A percentile compares a stretch with the other conserved stretches of the same genome.
Conservation (phyloP, 495 filamentous ascomycete genomes). For the Collariella sp. region DNA sequence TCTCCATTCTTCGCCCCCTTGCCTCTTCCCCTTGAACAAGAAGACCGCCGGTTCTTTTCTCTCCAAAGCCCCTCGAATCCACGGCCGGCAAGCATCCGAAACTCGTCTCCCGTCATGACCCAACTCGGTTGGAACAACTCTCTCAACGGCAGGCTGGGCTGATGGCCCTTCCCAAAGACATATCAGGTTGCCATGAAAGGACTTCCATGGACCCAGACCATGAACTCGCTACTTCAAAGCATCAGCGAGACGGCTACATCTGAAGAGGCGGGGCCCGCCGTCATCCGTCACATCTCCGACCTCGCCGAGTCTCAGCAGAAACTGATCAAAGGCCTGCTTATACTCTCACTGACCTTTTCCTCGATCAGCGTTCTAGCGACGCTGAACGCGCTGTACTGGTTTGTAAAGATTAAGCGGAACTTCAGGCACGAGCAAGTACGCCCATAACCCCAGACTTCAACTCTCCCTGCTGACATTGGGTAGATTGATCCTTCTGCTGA, state of each 20-base stretch:
- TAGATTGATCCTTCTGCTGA: slow-evolving; percentile 62
- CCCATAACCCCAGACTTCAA: not conserved
- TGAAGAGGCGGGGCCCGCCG: not conserved
- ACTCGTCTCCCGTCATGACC: slow-evolving; percentile 5
- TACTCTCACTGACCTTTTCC: slow-evolving; percentile 29
- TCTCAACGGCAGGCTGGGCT: slow-evolving; percentile 14
- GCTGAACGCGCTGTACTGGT: slow-evolving; percentile 57
- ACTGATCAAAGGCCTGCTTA: slow-evolving; percentile 11
- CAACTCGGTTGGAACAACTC: slow-evolving; percentile 7
- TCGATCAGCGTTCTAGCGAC: slow-evolving; percentile 46
- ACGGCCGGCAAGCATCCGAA: not conserved
- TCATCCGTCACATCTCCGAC: not conserved
- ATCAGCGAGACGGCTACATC: not conserved
- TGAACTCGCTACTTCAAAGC: not conserved
- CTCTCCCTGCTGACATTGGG: slow-evolving; percentile 1
- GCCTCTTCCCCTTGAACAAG: not conserved
- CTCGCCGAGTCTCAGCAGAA: not conserved
- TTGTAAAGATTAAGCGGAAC: slow-evolving; percentile 60
- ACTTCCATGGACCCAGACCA: not conserved
- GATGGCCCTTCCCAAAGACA: slow-evolving; percentile 10
- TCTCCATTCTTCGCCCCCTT: no score
- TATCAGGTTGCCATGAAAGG: not conserved
- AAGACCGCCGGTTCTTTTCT: not conserved
- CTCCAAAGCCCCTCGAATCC: not conserved
- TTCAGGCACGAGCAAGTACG: slow-evolving; percentile 63